These are phyloP conservation scores for Rossbeevera mucosa DNA, from an alignment of 768 basidiomycete species.

Conservation along the genomic window DNA sequence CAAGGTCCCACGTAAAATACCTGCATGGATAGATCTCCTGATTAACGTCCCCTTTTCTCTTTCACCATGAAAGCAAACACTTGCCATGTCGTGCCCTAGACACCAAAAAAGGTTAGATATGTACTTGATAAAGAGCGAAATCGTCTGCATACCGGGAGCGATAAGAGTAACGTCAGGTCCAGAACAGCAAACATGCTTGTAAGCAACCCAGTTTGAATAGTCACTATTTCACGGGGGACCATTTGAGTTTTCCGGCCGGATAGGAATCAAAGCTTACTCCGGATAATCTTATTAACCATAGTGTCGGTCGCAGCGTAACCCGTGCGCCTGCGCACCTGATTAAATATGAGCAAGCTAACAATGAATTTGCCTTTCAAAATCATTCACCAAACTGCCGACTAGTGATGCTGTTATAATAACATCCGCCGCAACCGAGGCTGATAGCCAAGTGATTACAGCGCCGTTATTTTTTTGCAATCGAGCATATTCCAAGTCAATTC, in stretches of 20 bases:
- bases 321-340: constrained; percentile 38
- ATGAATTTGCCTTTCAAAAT: neutral
- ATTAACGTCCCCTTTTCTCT: no score
- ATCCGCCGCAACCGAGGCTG: constrained; percentile 37
- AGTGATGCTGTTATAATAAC: constrained; percentile 40
- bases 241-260: neutral
- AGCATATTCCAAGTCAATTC: constrained; percentile 29
- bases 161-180: constrained; percentile 23
- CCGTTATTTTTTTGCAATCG: constrained; percentile 33
- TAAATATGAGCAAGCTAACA: neutral
- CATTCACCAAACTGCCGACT: constrained; percentile 39
- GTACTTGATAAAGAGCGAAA: neutral
- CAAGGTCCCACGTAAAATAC: constrained; percentile 21
- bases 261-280: constrained; percentile 22
- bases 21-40: no score
- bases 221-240: constrained; percentile 13
- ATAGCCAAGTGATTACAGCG: constrained; percentile 40
- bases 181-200: constrained; percentile 11
- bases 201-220: constrained; percentile 29
- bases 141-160: constrained; percentile 8
- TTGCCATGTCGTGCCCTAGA: constrained; percentile 16
- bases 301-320: constrained; percentile 39
- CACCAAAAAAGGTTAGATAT: neutral
- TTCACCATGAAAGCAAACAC: constrained; percentile 1
- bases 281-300: constrained; percentile 38